Conservation (phyloP, 176 grass and related monocot genomes). For the Avena atlantica region DNA sequence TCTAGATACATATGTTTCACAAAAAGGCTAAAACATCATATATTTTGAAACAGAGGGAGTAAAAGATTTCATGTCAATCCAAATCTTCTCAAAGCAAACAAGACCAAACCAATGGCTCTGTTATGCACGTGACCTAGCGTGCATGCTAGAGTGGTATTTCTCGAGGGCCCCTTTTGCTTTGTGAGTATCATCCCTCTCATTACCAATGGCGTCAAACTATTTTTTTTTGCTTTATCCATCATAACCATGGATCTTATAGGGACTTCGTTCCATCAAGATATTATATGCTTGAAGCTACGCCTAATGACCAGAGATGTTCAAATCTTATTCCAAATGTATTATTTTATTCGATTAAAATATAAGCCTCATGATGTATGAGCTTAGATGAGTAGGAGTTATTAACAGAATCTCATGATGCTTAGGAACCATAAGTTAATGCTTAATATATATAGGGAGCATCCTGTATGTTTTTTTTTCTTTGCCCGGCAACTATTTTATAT, state of each 20-base stretch:
- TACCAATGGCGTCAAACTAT: background rate
- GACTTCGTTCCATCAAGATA: background rate
- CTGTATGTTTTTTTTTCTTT: slow-evolving; percentile 7
- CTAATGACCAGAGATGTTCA: background rate
- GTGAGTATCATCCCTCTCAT: slow-evolving; percentile 3
- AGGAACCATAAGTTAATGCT: background rate
- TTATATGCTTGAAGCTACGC: slow-evolving; percentile 2
- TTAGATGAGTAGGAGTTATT: background rate
- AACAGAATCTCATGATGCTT: background rate
- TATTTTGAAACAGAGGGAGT: no score
- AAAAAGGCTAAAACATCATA: no score
- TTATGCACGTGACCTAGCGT: no score
- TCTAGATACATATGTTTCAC: no score
- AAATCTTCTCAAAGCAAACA: no score
- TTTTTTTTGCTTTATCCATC: slow-evolving; percentile 14
- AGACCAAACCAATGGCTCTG: no score
- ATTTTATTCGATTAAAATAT: background rate
- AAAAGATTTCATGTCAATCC: no score
- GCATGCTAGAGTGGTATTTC: no score
- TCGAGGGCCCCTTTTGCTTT: background rate
- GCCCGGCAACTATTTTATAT: background rate
- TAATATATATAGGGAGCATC: slow-evolving; percentile 9
- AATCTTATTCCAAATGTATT: slow-evolving; percentile 28
- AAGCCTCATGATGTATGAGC: background rate
- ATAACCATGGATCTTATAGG: background rate